Conservation (phyloP, 768 basidiomycete species). For the Cyathus striatus region DNA sequence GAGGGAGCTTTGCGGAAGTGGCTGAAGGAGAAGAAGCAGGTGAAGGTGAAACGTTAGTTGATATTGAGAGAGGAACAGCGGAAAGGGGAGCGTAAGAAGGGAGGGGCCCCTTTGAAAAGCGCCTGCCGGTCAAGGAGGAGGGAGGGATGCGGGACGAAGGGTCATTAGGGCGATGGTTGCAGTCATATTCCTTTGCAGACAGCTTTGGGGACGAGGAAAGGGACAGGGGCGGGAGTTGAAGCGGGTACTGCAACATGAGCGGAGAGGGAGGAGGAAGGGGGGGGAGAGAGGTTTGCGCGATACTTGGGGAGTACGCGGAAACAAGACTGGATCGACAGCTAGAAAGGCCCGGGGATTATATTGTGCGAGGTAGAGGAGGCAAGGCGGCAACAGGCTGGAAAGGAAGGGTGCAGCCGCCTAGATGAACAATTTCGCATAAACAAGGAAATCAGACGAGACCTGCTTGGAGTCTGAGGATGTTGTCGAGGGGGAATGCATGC, state of each 20-base stretch:
- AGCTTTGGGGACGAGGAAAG: constrained; percentile 29
- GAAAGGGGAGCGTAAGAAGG: constrained; percentile 16
- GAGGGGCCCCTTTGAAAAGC: constrained; percentile 32
- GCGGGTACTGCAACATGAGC: constrained; percentile 60
- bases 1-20: constrained; percentile 27
- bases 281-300: constrained; percentile 13
- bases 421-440: too few relatives aligned
- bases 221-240: constrained; percentile 36
- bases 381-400: too few relatives aligned
- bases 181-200: constrained; percentile 26
- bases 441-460: constrained; percentile 53
- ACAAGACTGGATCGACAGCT: not conserved
- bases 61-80: constrained; percentile 17
- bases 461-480: constrained; percentile 44
- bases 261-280: constrained; percentile 12
- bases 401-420: too few relatives aligned
- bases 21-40: constrained; percentile 31
- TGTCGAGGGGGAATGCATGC: constrained; percentile 35
- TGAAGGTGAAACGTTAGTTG: constrained; percentile 29
- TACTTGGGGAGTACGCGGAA: not conserved
- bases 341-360: too few relatives aligned
- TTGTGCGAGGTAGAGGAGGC: too few relatives aligned
- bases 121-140: constrained; percentile 25
- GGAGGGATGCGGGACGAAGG: constrained; percentile 14
- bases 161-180: constrained; percentile 41